Percentiles rank a stretch among this genome's conserved stretches.
These are phyloP conservation scores for Ascoidea tarda DNA, from an alignment of 805 yeast species.

Conservation along the genomic window DNA sequence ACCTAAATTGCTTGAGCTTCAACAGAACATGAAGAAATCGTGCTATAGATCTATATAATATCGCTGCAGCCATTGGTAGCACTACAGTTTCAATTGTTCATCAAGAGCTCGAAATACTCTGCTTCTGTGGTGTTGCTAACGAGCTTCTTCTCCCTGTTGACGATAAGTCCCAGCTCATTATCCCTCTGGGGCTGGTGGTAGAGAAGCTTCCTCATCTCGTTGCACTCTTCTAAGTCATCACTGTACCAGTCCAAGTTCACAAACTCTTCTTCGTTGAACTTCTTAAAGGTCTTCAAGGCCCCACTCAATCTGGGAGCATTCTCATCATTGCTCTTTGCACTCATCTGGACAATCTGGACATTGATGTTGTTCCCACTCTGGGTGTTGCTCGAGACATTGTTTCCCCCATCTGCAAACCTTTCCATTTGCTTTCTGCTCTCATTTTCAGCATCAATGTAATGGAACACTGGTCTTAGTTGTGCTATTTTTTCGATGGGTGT, in stretches of 20 bases:
- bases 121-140: background rate
- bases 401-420: constrained; percentile 20
- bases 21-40: background rate
- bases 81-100: too few relatives aligned
- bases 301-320: constrained; percentile 50
- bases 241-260: constrained; percentile 31
- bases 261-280: constrained; percentile 46
- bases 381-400: constrained; percentile 6
- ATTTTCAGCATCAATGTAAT: constrained; percentile 52
- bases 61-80: background rate
- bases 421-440: constrained; percentile 29
- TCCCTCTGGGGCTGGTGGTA: constrained; percentile 4
- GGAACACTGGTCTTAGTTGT: constrained; percentile 73
- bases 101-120: background rate
- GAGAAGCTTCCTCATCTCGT: constrained; percentile 14
- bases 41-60: background rate
- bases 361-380: constrained; percentile 16
- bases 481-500: constrained; percentile 52
- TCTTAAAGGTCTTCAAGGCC: constrained; percentile 51
- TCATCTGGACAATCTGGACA: constrained; percentile 61
- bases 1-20: background rate
- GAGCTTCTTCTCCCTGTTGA: background rate
- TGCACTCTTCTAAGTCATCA: constrained; percentile 18
- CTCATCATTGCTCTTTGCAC: constrained; percentile 46
- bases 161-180: background rate